Conservation (phyloP, 2,329 filamentous ascomycete species). For the Penicillium sp. region DNA sequence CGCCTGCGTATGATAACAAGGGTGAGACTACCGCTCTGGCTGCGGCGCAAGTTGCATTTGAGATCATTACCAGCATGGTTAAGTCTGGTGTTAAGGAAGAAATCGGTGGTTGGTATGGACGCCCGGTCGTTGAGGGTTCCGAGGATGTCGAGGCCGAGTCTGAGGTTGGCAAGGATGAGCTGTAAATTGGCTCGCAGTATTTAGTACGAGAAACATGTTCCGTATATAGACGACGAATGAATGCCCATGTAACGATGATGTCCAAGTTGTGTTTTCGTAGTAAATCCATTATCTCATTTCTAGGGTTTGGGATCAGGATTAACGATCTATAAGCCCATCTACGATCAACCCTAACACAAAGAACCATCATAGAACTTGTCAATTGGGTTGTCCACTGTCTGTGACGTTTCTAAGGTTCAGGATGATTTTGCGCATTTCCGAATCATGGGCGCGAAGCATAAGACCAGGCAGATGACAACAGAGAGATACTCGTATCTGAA, state of each 20-base stretch:
- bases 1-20: constrained; percentile 76
- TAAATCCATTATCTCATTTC: neutral
- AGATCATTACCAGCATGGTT: constrained; percentile 69
- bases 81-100: constrained; percentile 43
- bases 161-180: constrained; percentile 29
- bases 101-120: constrained; percentile 43
- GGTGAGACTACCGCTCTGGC: constrained; percentile 81
- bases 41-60: constrained; percentile 79
- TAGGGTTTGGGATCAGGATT: neutral
- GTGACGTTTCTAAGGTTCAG: constrained; percentile 16
- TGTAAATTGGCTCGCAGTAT: constrained; percentile 10
- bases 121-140: constrained; percentile 21
- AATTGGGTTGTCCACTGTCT: constrained; percentile 15
- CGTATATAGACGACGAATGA: constrained; percentile 21
- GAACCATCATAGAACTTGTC: constrained; percentile 13
- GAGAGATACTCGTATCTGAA: constrained; percentile 12
- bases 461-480: constrained; percentile 8
- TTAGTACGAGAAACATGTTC: constrained; percentile 15
- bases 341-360: constrained; percentile 2
- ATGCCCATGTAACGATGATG: constrained; percentile 1
- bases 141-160: constrained; percentile 6
- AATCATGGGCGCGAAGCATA: constrained; percentile 2
- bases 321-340: constrained; percentile 2
- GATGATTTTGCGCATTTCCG: constrained; percentile 7
- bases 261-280: neutral